phyloP scores from a whole-genome alignment of 305 asterid genomes.

The Fraxinus paxiana region DNA sequence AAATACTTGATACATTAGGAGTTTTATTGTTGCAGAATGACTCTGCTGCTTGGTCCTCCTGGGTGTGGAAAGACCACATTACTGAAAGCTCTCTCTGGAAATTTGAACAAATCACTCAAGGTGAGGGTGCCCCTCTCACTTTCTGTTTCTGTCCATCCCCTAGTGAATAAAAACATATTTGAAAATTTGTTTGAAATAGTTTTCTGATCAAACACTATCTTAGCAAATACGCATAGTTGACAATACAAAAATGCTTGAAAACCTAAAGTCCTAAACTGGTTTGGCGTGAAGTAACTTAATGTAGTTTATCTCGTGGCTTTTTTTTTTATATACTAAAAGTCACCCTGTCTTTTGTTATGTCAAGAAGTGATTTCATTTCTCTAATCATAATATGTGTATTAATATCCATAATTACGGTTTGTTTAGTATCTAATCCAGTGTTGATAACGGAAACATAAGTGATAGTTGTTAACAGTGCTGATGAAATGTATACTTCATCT shows the following conservation, averaged over 20 bases:
- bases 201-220: background rate
- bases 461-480: background rate
- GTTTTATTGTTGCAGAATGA: conserved; percentile 49
- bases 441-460: background rate
- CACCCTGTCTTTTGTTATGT: background rate
- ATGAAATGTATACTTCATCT: background rate
- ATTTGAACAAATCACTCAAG: conserved; percentile 50
- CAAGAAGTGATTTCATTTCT: background rate
- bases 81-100: conserved; percentile 74
- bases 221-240: background rate
- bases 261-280: background rate
- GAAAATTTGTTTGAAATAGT: background rate
- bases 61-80: conserved; percentile 87
- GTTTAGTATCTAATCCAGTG: background rate
- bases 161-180: background rate
- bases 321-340: background rate
- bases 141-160: background rate
- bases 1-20: conserved; percentile 17
- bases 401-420: background rate
- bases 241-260: background rate
- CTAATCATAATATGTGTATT: background rate
- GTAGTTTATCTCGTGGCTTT: background rate
- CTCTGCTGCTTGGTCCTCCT: conserved; percentile 83
- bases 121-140: conserved; percentile 12
- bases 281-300: background rate